phyloP scores from a whole-genome alignment of 2,329 filamentous ascomycete genomes.

The Rasamsonia emersonii region DNA sequence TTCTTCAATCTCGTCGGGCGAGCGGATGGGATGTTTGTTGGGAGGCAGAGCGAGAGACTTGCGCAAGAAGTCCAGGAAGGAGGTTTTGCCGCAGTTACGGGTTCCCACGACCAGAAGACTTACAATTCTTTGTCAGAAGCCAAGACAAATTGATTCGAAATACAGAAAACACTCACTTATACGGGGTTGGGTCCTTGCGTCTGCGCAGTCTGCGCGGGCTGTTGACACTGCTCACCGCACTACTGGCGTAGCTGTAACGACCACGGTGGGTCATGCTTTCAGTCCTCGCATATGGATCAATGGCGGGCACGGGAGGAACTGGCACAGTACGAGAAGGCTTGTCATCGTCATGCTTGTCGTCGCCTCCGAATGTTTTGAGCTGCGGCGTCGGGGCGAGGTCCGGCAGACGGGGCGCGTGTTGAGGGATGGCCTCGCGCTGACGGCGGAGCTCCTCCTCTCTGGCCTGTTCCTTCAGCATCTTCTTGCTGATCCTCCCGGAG shows the following conservation, averaged over 20 bases:
- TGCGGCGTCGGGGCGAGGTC: constrained; percentile 38
- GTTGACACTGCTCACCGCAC: constrained; percentile 82
- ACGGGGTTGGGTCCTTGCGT: constrained; percentile 93
- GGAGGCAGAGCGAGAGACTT: constrained; percentile 73
- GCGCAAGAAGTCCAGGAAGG: constrained; percentile 92
- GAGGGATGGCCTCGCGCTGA: constrained; percentile 50
- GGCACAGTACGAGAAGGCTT: constrained; percentile 43
- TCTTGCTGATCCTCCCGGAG: constrained; percentile 27
- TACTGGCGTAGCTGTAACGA: constrained; percentile 92
- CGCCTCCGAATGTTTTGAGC: constrained; percentile 53
- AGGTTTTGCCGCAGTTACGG: constrained; percentile 84
- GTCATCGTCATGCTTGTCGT: constrained; percentile 49
- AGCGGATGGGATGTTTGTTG: constrained; percentile 57
- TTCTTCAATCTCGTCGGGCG: constrained; percentile 50
- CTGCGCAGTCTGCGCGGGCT: constrained; percentile 84
- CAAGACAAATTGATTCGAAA: neutral
- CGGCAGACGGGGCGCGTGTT: constrained; percentile 50
- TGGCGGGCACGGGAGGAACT: constrained; percentile 16
- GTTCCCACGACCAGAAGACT: constrained; percentile 89
- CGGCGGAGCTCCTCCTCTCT: constrained; percentile 46
- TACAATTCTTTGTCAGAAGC: constrained; percentile 6
- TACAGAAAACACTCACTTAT: constrained; percentile 65
- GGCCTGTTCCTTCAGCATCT: constrained; percentile 28
- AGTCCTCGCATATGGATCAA: constrained; percentile 69
- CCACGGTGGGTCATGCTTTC: constrained; percentile 97